These are phyloP conservation scores for Eucommia ulmoides DNA, from an alignment of 257 asterid species.

Conservation along the genomic window DNA sequence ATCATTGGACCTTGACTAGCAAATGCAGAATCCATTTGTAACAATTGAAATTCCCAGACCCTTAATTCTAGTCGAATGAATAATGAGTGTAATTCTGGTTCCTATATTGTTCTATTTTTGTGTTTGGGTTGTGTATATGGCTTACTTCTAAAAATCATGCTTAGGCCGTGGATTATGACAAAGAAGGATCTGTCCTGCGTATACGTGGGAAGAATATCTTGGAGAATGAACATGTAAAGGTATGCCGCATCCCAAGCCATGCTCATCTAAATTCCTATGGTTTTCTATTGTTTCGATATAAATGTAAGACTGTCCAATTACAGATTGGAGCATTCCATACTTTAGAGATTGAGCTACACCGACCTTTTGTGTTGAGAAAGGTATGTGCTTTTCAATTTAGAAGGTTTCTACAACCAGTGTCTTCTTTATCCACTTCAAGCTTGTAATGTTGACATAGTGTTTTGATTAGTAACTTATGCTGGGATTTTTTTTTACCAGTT, in stretches of 20 bases:
- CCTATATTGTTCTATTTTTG: too few relatives aligned
- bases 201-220: constrained; percentile 84
- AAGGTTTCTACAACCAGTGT: background rate
- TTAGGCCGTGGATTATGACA: constrained; percentile 78
- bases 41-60: too few relatives aligned
- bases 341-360: constrained; percentile 77
- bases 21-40: too few relatives aligned
- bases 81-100: too few relatives aligned
- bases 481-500: background rate
- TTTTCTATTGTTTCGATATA: too few relatives aligned
- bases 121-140: too few relatives aligned
- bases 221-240: constrained; percentile 95
- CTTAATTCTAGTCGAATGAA: too few relatives aligned
- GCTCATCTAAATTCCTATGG: too few relatives aligned
- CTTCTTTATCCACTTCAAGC: background rate
- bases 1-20: too few relatives aligned
- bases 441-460: background rate
- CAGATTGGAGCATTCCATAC: constrained; percentile 99
- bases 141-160: too few relatives aligned
- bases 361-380: constrained; percentile 90
- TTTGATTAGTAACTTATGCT: background rate
- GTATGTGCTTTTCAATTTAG: too few relatives aligned
- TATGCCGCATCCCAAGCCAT: constrained; percentile 18
- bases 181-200: constrained; percentile 87
- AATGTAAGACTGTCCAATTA: constrained; percentile 13